phyloP scores from a whole-genome alignment of 192 early-diverging fungal genomes.

The Backusella mclennaniae region DNA sequence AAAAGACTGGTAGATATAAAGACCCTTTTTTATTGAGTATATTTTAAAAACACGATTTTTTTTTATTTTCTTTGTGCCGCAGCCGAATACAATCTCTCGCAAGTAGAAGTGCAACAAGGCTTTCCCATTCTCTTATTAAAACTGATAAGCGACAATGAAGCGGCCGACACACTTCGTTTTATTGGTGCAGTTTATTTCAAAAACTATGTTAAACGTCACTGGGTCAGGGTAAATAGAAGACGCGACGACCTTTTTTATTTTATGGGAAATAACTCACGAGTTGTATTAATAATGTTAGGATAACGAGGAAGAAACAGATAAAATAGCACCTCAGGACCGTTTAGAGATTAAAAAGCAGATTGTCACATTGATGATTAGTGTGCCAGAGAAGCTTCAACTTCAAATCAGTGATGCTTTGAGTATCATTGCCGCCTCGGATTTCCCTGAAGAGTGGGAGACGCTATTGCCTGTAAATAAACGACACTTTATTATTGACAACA shows the following conservation, averaged over 20 bases:
- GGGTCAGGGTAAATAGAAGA: conserved; percentile 51
- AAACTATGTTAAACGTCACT: conserved; percentile 91
- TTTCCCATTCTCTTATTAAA: conserved; percentile 75
- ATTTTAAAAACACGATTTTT: neutral
- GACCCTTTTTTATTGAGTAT: neutral
- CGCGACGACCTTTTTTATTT: neutral
- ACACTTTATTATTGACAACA: neutral
- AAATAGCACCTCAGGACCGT: conserved; percentile 64
- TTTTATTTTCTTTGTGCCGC: conserved; percentile 15
- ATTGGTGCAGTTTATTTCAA: conserved; percentile 92
- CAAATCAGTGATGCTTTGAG: conserved; percentile 93
- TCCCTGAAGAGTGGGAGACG: conserved; percentile 85
- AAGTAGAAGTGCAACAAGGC: conserved; percentile 54
- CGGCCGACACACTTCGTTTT: conserved; percentile 66
- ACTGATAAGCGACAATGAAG: conserved; percentile 62
- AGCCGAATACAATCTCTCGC: conserved; percentile 59
- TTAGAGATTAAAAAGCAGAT: conserved; percentile 79
- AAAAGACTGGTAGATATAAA: conserved; percentile 35
- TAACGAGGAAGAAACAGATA: conserved; percentile 51
- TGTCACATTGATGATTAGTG: conserved; percentile 82
- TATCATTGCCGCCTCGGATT: conserved; percentile 91
- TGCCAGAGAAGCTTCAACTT: conserved; percentile 76
- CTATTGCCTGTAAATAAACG: conserved; percentile 62
- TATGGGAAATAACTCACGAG: neutral
- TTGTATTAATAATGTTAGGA: conserved; percentile 30